Base-by-base conservation (phyloP, 805 yeast species). In the Lipomyces mesembrius region DNA sequence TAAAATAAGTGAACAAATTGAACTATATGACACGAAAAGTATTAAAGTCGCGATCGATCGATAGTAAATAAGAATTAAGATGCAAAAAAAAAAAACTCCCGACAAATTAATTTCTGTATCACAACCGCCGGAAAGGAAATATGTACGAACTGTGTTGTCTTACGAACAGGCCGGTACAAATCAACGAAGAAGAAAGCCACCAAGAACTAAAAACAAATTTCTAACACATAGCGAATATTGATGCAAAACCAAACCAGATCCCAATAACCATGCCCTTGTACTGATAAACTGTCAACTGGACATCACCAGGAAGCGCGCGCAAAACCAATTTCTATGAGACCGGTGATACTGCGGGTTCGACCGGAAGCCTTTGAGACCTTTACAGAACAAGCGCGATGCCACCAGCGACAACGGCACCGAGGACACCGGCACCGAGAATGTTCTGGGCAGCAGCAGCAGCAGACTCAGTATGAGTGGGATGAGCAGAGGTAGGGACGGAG, bases 371-470 rank as follows among this genome's bases (percentile, higher is more conserved):
- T n/a, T n/a, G 49, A 43, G 49, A 43, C 62, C 57, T 57, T 77
- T 77, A 77, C 74, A 77, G 77, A 67, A 77, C 74, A 34, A 77
- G 75, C 62, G 80, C 80, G 66, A 77, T 74, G 66, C 79, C 80
- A 67, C 79, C 80, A 65, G 80, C 80, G 71, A 77, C 80, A 70
- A 77, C 78, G 66, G 79, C 79, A 62, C 79, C 80, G 72, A 78
- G 71, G 66, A 77, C 69, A 65, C 80, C 80, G 62, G 79, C 80
- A 72, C 76, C 76, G 70, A 76, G 73, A 53, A 75, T 64, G 75
- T 77, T 75, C 65, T 70, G 65, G 55, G 77, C 77, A 64, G 75
- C 77, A 64, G 70, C 74, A 35, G 56, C 59, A 57, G 71, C 63
- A 65, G 74, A 63, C 66, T 71, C 71, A 59, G 73, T 59, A 63